These are phyloP conservation scores for Diaporthe vexans DNA, from an alignment of 2,329 filamentous ascomycete species.

Conservation along the genomic window DNA sequence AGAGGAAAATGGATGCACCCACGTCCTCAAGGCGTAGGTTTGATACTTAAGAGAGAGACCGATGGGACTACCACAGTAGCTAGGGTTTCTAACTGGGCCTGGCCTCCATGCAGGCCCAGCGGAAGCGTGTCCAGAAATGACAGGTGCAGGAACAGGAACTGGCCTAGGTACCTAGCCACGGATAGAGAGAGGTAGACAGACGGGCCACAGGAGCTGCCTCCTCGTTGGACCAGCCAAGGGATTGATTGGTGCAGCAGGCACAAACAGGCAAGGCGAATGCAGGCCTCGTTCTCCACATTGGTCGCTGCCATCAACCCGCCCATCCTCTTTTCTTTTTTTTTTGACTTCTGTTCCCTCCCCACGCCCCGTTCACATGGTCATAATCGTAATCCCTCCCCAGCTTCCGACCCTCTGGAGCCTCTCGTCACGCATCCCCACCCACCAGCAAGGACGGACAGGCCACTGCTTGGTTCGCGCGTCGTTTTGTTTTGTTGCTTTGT, in stretches of 20 bases:
- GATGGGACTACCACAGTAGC: no score
- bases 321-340: slow-evolving; percentile 5
- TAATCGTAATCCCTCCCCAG: slow-evolving; percentile 9
- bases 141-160: slow-evolving; percentile 25
- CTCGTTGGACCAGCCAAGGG: slow-evolving; percentile 7
- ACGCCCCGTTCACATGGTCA: slow-evolving; percentile 32
- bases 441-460: slow-evolving; percentile 25
- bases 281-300: slow-evolving; percentile 19
- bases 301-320: slow-evolving; percentile 10
- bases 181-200: not conserved
- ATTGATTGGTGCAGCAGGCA: slow-evolving; percentile 12
- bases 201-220: not conserved
- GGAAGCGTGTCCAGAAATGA: slow-evolving; percentile 38
- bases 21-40: no score
- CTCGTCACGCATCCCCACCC: slow-evolving; percentile 34
- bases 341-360: slow-evolving; percentile 25
- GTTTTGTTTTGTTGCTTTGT: slow-evolving; percentile 33
- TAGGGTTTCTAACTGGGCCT: no score
- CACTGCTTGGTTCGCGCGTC: slow-evolving; percentile 20
- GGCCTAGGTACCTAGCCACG: not conserved
- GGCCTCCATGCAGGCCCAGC: slow-evolving; percentile 22
- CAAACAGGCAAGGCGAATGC: slow-evolving; percentile 6
- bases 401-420: slow-evolving; percentile 25
- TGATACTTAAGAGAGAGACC: no score
- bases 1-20: no score